Conservation (phyloP, 2,329 filamentous ascomycete species). For the Albifimbria verrucaria region DNA sequence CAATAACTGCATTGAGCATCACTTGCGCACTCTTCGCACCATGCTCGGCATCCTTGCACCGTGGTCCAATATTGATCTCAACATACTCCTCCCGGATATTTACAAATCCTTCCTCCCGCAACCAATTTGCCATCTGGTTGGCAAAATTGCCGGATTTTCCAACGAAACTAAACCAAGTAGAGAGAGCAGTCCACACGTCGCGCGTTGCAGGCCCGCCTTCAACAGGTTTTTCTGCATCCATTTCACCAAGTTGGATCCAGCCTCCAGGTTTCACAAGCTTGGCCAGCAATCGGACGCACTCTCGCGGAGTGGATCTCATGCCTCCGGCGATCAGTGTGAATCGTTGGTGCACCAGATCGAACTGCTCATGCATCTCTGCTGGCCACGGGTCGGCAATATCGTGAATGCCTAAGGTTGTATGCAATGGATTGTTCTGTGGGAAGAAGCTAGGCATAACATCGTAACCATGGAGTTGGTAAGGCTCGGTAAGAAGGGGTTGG, state of each 20-base stretch:
- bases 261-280: slow-evolving; percentile 5
- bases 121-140: background rate
- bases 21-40: background rate
- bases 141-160: background rate
- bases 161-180: background rate
- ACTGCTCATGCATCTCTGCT: slow-evolving; percentile 1
- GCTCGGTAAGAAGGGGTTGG: slow-evolving; percentile 1
- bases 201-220: background rate
- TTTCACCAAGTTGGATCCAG: slow-evolving; percentile 6
- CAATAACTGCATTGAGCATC: background rate
- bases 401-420: slow-evolving; percentile 3
- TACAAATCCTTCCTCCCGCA: background rate
- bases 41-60: background rate
- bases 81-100: background rate
- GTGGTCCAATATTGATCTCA: background rate
- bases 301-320: slow-evolving; percentile 1
- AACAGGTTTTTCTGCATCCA: background rate
- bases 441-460: slow-evolving; percentile 6
- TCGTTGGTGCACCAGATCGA: slow-evolving; percentile 8
- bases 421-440: slow-evolving; percentile 1
- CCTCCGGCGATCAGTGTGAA: slow-evolving; percentile 1
- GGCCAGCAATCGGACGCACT: slow-evolving; percentile 1
- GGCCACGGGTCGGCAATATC: slow-evolving; percentile 6
- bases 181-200: background rate
- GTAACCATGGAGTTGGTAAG: slow-evolving; percentile 5